A percentile compares a stretch with the other conserved stretches of the same genome.
Conservation (phyloP, 1,284 basidiomycete species). For the Cystobasidium sp. region DNA sequence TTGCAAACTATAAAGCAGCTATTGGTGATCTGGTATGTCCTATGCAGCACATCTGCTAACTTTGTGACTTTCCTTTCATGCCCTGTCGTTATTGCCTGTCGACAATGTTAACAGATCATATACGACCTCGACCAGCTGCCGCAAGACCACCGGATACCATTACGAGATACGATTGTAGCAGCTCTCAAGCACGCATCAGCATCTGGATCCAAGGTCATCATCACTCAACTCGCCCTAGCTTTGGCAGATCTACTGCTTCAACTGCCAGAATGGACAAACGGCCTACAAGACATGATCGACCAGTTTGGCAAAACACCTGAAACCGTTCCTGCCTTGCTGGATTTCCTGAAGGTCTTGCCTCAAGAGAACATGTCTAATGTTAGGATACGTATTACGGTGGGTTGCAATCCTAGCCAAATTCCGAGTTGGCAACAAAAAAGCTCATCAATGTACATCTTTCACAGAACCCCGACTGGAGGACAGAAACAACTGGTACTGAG, state of each 20-base stretch:
- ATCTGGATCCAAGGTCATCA: constrained; percentile 78
- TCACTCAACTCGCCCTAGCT: constrained; percentile 87
- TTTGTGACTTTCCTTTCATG: neutral
- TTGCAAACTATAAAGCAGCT: neutral
- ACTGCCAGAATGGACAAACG: constrained; percentile 80
- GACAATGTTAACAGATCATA: constrained; percentile 69
- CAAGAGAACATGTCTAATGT: constrained; percentile 87
- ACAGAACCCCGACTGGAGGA: constrained; percentile 61
- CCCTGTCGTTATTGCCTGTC: constrained; percentile 1
- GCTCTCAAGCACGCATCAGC: constrained; percentile 72
- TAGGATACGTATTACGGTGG: constrained; percentile 83
- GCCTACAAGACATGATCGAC: constrained; percentile 81
- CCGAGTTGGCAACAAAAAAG: neutral
- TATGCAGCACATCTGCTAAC: neutral
- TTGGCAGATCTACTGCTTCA: constrained; percentile 90
- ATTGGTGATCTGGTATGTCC: no score
- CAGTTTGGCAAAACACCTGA: constrained; percentile 80
- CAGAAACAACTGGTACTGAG: constrained; percentile 77
- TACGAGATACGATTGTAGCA: constrained; percentile 83
- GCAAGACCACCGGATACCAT: constrained; percentile 60
- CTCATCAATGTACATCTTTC: neutral
- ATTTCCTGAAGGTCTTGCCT: constrained; percentile 88
- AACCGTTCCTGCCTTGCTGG: constrained; percentile 80
- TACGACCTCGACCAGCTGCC: constrained; percentile 94
- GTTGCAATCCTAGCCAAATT: constrained; percentile 55